Evolutionary conservation across 352 stramenopile species (phyloP), one percentile per base, ranked within the genome.

Genomic region (Pythium aristosporum): DNA sequence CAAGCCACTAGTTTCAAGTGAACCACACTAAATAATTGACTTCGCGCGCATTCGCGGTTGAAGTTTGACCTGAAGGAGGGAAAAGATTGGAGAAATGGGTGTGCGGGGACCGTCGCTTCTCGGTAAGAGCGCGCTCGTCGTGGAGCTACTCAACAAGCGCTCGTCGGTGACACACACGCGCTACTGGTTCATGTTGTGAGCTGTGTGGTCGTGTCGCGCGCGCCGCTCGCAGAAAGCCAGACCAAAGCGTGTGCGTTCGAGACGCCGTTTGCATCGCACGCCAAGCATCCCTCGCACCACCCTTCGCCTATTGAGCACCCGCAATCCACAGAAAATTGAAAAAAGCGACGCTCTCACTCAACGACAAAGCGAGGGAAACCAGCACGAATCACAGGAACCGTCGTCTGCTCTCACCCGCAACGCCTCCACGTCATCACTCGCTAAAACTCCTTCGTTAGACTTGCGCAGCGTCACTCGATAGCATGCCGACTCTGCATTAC

Each of bases 141-240:
- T 97, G 57, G 91, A 89, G 25, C 75, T 97, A 18, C 85, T 94
- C 53, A 98, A 97, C 74, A 89, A 94, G 56, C 77, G 95, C 62
- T 97, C 89, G 42, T 74, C 97, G 23, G 91, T 89, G 9, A 85
- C 85, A 83, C 88, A 5, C 77, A 88, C 48, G 68, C 82, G 9
- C 76, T 97, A 53, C 74, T 95, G 7, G 71, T 60, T 3, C 62
- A 89, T 15, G 80, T 79, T 21, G 82, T 83, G 25, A 83, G 80
- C 56, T 82, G 95, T 23, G 74, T 96, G 34, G 79, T 97, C 49
- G 76, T 86, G 5, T 96, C 90, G 13, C 80, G 76, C 55, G 64
- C 49, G 16, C 68, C 73, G 53, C 67, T 92, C 16, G 74, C 71
- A 11, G 64, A 74, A 36, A 79, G 54, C 44, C 77, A 88, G 52